phyloP scores from a whole-genome alignment of 148 eudicot genomes.

The Oxyria digyna region DNA sequence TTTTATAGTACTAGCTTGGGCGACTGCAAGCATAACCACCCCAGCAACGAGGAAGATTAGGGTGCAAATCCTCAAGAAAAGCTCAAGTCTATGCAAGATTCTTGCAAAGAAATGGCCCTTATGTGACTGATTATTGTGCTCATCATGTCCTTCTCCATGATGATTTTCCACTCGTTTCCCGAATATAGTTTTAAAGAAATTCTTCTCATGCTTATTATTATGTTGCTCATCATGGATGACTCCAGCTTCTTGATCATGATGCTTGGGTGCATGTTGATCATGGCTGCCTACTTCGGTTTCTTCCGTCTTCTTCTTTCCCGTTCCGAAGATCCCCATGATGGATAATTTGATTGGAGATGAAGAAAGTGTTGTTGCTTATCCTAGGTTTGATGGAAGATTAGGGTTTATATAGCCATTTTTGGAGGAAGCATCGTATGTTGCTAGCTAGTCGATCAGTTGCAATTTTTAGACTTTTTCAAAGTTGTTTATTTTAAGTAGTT shows the following conservation, averaged over 20 bases:
- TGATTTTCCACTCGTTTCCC: neutral
- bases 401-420: neutral
- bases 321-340: neutral
- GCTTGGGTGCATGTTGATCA: too few relatives aligned
- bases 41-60: slow-evolving; percentile 1
- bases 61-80: neutral
- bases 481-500: neutral
- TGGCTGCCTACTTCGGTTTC: too few relatives aligned
- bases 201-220: too few relatives aligned
- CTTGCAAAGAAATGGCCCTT: neutral
- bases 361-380: neutral
- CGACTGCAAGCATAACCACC: neutral
- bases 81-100: neutral
- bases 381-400: neutral
- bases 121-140: neutral
- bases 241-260: too few relatives aligned
- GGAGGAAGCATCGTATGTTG: neutral
- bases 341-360: neutral
- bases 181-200: too few relatives aligned
- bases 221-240: too few relatives aligned
- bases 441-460: neutral
- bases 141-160: neutral
- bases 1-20: neutral
- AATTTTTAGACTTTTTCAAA: neutral
- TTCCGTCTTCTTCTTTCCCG: too few relatives aligned